Base-by-base conservation (phyloP, 805 yeast genomes). In the Nakazawaea anatomiae region DNA sequence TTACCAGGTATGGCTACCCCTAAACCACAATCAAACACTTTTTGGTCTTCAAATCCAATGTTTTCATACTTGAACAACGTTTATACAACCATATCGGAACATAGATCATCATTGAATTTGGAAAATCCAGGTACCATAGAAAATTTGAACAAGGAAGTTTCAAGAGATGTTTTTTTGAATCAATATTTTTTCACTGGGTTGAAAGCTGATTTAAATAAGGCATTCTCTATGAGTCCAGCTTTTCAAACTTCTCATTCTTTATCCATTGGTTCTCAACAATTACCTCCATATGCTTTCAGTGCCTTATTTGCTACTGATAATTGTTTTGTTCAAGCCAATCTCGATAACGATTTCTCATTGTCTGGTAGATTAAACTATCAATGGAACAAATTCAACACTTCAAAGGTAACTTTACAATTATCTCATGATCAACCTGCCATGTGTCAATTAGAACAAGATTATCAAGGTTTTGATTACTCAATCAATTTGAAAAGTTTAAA, bases 201-300 rank as follows among this genome's bases (percentile, higher is more conserved):
- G 64, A 87, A 96, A 68, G 99, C 98, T 52, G 99, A 94, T 70
- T 80, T 94, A 61, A 87, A 89, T 74, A 92, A 92, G 77, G 89
- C 91, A 11, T 89, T 94, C 65, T 73, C 87, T 57, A 79, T 91
- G 78, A 84, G 83, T 71, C 99, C 99, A 52, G 91, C 89, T 53
- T 94, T 94, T 85, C 98, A 94, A 77, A 87, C 95, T 53, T 86
- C 96, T 56, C 99, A 94, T 68, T 85, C 96, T 54, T 86, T 94
- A 65, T 78, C 96, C 39, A 75, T 89, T 58, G 98, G 98, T 46
- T 86, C 95, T 52, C 83, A 84, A 57, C 80, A 82, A 44, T 76
- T 88, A 69, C 96, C 97, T 47, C 85, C 94, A 57, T 94, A 94
- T 68, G 91, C 96, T 31, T 88, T 92, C 67, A 81, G 89, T 52